A percentile compares a stretch with the other conserved stretches of the same genome.
phyloP scores from a whole-genome alignment of 75 land plant species.

The Pinus tabuliformis region DNA sequence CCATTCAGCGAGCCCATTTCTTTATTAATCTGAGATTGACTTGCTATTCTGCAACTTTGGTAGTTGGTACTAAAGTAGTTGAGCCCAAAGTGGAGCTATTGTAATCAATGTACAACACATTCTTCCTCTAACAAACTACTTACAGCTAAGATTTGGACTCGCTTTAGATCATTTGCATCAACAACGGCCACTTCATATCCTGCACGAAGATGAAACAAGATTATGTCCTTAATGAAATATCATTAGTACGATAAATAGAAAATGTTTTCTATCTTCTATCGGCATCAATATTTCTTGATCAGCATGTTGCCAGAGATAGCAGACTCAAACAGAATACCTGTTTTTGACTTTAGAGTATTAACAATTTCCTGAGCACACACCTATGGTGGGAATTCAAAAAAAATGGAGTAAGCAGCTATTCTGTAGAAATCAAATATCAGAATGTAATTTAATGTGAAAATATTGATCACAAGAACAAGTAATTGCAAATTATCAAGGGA shows the following conservation, averaged over 20 bases:
- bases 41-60: not conserved
- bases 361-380: conserved; percentile 36
- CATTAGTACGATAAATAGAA: not conserved
- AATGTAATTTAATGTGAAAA: not conserved
- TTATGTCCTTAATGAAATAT: conserved; percentile 1
- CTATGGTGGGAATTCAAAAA: conserved; percentile 17
- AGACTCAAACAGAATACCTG: conserved; percentile 23
- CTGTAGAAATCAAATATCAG: not conserved
- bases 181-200: conserved; percentile 47
- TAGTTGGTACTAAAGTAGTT: not conserved
- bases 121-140: conserved; percentile 11
- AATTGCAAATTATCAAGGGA: not conserved
- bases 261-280: not conserved
- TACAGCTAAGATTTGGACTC: conserved; percentile 52
- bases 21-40: not conserved
- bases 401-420: conserved; percentile 4
- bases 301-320: conserved; percentile 4
- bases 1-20: not conserved
- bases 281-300: not conserved
- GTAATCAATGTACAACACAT: not conserved
- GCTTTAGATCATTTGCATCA: conserved; percentile 41
- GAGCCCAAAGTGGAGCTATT: no score
- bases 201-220: not conserved
- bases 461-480: not conserved
- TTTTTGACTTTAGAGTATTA: conserved; percentile 37